phyloP scores from a whole-genome alignment of 441 rosid genomes.

The Gossypium davidsonii region DNA sequence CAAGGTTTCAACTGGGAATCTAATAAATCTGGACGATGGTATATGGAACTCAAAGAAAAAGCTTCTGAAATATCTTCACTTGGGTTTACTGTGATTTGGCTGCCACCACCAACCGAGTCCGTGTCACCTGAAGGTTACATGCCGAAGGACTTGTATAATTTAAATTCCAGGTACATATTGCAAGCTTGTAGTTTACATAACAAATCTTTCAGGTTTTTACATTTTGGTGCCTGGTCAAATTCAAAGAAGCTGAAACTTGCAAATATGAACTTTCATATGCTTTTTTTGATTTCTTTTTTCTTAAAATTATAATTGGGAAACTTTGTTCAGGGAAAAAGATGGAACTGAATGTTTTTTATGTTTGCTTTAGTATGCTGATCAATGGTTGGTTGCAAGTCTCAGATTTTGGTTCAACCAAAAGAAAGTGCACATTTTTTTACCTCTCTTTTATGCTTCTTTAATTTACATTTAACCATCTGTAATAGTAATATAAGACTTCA shows the following conservation, averaged over 20 bases:
- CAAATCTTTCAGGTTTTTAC: slow-evolving; percentile 1
- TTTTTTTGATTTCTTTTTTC: background rate
- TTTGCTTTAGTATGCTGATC: background rate
- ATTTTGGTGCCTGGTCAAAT: background rate
- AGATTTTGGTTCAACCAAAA: background rate
- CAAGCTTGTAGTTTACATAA: background rate
- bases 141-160: slow-evolving; percentile 86
- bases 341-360: background rate
- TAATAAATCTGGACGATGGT: slow-evolving; percentile 85
- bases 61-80: slow-evolving; percentile 60
- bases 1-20: slow-evolving; percentile 99
- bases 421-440: background rate
- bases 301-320: background rate
- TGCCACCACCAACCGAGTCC: slow-evolving; percentile 96
- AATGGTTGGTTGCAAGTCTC: background rate
- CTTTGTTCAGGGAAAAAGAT: background rate
- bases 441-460: background rate
- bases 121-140: slow-evolving; percentile 99
- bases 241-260: background rate
- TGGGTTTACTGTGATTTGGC: slow-evolving; percentile 86
- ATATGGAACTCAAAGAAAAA: slow-evolving; percentile 64
- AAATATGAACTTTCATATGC: background rate
- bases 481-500: background rate
- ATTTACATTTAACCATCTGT: background rate
- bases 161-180: slow-evolving; percentile 71